Conservation (phyloP, 139 green algal genomes). For the Yamagishiella unicocca region DNA sequence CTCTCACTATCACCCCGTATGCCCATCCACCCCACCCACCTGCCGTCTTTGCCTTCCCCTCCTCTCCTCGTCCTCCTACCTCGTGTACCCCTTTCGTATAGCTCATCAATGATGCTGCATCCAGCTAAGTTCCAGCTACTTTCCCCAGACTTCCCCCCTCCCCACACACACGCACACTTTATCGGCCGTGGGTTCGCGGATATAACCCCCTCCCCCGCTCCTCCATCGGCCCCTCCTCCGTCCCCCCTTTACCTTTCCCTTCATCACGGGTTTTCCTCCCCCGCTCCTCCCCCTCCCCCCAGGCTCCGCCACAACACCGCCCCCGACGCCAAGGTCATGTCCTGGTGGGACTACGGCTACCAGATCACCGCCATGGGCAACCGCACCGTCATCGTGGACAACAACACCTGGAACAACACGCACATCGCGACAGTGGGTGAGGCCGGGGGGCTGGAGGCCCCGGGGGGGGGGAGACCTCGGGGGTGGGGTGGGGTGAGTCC, state of each 20-base stretch:
- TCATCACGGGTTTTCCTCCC: neutral
- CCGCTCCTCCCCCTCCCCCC: slow-evolving; percentile 41
- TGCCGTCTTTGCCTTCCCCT: too few relatives aligned
- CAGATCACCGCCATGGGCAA: slow-evolving; percentile 96
- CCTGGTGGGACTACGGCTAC: slow-evolving; percentile 97
- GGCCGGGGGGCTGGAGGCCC: neutral
- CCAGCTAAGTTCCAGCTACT: too few relatives aligned
- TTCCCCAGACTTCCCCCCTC: too few relatives aligned
- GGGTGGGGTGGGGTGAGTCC: neutral
- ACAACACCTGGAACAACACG: slow-evolving; percentile 98
- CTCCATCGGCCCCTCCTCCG: neutral
- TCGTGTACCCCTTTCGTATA: too few relatives aligned
- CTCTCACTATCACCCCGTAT: too few relatives aligned
- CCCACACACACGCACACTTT: neutral
- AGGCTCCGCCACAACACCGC: slow-evolving; percentile 93
- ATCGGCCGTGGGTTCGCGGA: neutral
- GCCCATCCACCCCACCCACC: too few relatives aligned
- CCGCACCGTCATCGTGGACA: slow-evolving; percentile 93
- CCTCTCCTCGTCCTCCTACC: too few relatives aligned
- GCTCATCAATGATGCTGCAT: too few relatives aligned
- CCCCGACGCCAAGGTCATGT: slow-evolving; percentile 83
- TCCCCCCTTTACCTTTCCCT: neutral
- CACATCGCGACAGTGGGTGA: slow-evolving; percentile 87
- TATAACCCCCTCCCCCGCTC: too few relatives aligned
- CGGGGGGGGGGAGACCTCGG: too few relatives aligned